These are phyloP conservation scores for Wickerhamomyces tratensis DNA, from an alignment of 805 yeast genomes.

Conservation along the genomic window DNA sequence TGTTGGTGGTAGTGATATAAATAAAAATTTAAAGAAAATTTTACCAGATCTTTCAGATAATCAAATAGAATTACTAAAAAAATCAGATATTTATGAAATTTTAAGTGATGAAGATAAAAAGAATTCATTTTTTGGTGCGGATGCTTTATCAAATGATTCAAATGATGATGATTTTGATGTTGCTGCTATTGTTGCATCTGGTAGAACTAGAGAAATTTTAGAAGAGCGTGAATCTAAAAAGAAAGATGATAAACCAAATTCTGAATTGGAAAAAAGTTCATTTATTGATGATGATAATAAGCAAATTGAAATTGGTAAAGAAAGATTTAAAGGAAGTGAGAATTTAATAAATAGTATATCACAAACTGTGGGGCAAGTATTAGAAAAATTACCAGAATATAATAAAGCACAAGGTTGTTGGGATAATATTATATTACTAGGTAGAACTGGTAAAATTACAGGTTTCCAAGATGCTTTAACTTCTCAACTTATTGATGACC, in stretches of 20 bases:
- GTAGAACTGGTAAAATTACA: slow-evolving; percentile 63
- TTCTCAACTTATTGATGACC: slow-evolving; percentile 45
- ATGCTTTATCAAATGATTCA: slow-evolving; percentile 31
- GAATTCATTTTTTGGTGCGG: slow-evolving; percentile 51
- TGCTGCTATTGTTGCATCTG: slow-evolving; percentile 80
- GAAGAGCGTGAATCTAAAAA: slow-evolving; percentile 49
- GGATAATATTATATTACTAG: slow-evolving; percentile 73
- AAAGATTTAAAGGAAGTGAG: slow-evolving; percentile 76
- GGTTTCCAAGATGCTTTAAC: slow-evolving; percentile 72
- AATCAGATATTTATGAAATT: slow-evolving; percentile 70
- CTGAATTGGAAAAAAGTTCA: slow-evolving; percentile 62
- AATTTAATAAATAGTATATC: slow-evolving; percentile 47
- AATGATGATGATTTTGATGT: slow-evolving; percentile 73
- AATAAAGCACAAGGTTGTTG: slow-evolving; percentile 72
- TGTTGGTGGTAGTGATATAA: slow-evolving; percentile 60
- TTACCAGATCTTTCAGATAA: slow-evolving; percentile 46
- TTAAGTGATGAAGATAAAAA: slow-evolving; percentile 57
- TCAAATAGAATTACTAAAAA: slow-evolving; percentile 71
- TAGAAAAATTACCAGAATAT: slow-evolving; percentile 54
- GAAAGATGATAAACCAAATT: slow-evolving; percentile 37
- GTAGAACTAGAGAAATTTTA: slow-evolving; percentile 59
- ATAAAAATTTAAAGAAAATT: slow-evolving; percentile 36
- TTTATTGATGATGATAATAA: slow-evolving; percentile 55
- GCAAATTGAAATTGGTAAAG: slow-evolving; percentile 68
- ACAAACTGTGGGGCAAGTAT: slow-evolving; percentile 38